Conservation (phyloP, 2,329 filamentous ascomycete genomes). For the Diplodia seriata region DNA sequence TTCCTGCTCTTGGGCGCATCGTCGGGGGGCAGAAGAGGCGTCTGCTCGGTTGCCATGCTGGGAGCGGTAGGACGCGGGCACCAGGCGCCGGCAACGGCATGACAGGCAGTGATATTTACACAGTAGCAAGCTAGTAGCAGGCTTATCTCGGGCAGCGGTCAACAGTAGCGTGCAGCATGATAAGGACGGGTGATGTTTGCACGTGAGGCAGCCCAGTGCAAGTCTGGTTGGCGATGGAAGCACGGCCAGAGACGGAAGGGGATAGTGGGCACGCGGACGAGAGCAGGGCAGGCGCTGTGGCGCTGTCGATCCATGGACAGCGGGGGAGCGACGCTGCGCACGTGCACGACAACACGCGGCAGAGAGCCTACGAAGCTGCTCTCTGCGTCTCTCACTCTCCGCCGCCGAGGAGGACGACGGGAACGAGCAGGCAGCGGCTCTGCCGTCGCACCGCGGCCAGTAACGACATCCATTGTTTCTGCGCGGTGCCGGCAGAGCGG, state of each 20-base stretch:
- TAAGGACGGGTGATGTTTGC: background rate
- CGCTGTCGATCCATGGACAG: background rate
- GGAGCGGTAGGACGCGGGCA: background rate
- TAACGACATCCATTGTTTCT: background rate
- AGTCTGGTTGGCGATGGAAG: background rate
- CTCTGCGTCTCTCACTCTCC: background rate
- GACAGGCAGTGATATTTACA: constrained; percentile 3
- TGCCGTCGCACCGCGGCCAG: background rate
- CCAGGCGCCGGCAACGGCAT: constrained; percentile 2
- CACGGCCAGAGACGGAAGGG: background rate
- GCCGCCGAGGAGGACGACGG: background rate
- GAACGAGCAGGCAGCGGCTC: background rate
- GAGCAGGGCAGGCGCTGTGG: background rate
- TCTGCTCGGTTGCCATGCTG: constrained; percentile 44
- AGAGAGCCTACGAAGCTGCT: background rate
- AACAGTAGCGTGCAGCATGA: constrained; percentile 12
- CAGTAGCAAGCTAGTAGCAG: background rate
- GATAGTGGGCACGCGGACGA: constrained; percentile 15
- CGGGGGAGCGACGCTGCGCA: background rate
- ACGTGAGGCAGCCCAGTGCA: background rate
- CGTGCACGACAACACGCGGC: background rate
- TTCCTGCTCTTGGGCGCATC: constrained; percentile 56
- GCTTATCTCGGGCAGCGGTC: constrained; percentile 7
- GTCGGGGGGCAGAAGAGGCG: constrained; percentile 48
- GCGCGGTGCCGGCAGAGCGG: background rate